Evolutionary conservation across 179 eudicot genomes (phyloP).

Genomic region (Sideroxylon spinosum): DNA sequence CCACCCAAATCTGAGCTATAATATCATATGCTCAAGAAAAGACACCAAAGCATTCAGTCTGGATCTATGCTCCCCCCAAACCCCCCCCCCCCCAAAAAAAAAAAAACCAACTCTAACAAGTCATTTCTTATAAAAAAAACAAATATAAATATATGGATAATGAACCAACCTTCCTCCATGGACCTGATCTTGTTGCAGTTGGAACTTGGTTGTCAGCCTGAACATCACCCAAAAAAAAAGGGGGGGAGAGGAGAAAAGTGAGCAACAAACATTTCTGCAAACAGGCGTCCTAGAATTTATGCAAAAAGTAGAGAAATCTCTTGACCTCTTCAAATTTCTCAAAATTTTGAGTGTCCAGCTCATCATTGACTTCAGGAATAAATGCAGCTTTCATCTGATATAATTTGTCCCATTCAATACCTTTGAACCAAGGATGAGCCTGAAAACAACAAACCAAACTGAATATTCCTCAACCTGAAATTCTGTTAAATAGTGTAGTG

Average conservation of each 20-base stretch:
- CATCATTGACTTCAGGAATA: conserved; percentile 84
- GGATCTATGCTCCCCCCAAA: too few relatives aligned
- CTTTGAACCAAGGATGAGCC: conserved; percentile 83
- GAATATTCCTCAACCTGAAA: conserved; percentile 6
- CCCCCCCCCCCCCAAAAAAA: too few relatives aligned
- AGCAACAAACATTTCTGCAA: neutral
- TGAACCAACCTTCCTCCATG: conserved; percentile 79
- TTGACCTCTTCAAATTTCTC: conserved; percentile 88
- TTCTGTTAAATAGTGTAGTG: neutral
- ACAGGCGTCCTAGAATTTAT: neutral
- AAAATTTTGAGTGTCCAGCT: conserved; percentile 81
- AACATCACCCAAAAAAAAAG: conserved; percentile 14
- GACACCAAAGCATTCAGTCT: too few relatives aligned
- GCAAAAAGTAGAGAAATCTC: conserved; percentile 6
- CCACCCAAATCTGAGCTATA: too few relatives aligned
- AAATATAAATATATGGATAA: neutral
- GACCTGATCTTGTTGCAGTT: conserved; percentile 59
- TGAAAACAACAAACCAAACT: conserved; percentile 25
- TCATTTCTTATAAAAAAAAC: neutral
- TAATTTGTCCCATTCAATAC: conserved; percentile 61
- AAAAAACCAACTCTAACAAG: too few relatives aligned
- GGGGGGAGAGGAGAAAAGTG: neutral
- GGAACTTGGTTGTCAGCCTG: conserved; percentile 53
- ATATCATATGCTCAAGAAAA: too few relatives aligned
- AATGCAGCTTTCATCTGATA: conserved; percentile 82